Evolutionary conservation across 2,329 filamentous ascomycete genomes (phyloP), one percentile per base, ranked within the genome.

Genomic region (Cladophialophora carrionii): DNA sequence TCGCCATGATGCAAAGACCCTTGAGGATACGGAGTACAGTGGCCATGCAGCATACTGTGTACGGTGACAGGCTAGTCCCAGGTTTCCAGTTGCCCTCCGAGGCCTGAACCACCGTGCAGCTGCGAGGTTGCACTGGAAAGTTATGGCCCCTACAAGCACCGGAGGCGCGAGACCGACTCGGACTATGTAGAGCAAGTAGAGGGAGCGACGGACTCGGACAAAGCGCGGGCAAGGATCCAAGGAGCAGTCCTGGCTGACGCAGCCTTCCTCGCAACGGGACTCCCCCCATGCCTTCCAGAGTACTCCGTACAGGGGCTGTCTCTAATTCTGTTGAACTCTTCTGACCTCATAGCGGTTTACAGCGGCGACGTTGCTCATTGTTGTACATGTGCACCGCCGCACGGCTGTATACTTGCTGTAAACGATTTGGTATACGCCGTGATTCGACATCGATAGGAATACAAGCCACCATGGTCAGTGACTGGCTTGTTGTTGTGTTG

Each of bases 311-410:
- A n/a, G 22, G n/a, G 17, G 46, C 17, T 53, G 10, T 9, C 8
- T 6, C 17, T 17, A 20, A n/a, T n/a, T 20, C 17, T 12, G 14
- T 9, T 20, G 48, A 10, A 51, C 48, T 10, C n/a, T n/a, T n/a
- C n/a, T n/a, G n/a, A n/a, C n/a, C n/a, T 14, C 22, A 22, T 51
- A 17, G 10, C 17, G 48, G 48, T 12, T n/a, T 9, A 8, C 8
- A 49, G 22, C 20, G 8, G 20, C 22, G 17, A 12, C n/a, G 20
- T 10, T 51, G 22, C 22, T 20, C 48, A 20, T 43, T 51, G 57
- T 60, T 41, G 57, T 46, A 60, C 57, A n/a, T 60, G 57, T 60
- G 17, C 57, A 37, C 57, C 57, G 4, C 20, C 3, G 31, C 14
- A 26, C 24, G 20, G 31, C 43, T 32, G 29, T 7, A 34, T 7